These are phyloP conservation scores for Solanum sejunctum DNA, from an alignment of 257 asterid genomes.

Conservation along the genomic window DNA sequence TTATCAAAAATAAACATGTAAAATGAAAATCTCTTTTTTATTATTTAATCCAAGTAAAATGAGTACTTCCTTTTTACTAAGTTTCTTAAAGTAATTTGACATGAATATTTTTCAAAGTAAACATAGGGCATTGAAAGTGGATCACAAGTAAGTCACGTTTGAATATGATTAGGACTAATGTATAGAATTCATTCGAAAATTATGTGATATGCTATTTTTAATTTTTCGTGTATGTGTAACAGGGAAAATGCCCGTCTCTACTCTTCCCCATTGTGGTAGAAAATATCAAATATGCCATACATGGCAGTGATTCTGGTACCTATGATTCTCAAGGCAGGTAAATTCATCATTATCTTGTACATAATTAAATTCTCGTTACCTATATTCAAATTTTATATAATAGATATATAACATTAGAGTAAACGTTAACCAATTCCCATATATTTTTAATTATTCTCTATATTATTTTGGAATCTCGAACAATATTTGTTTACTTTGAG, in stretches of 20 bases:
- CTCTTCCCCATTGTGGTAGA: conserved; percentile 61
- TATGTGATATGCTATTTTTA: background rate
- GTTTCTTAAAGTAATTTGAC: background rate
- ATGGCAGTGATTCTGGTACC: conserved; percentile 69
- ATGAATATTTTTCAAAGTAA: background rate
- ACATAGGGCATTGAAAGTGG: background rate
- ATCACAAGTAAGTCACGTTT: background rate
- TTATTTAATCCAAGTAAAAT: no score
- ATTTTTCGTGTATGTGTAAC: background rate
- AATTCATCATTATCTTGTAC: no score
- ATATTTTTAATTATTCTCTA: no score
- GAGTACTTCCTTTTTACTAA: no score
- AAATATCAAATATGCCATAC: conserved; percentile 48
- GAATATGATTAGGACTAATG: background rate
- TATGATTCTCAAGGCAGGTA: conserved; percentile 84
- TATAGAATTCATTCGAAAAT: no score
- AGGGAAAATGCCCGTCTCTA: conserved; percentile 52
- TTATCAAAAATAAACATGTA: background rate
- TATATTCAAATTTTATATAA: no score
- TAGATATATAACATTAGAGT: no score
- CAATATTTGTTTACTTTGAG: no score
- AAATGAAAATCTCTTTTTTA: no score
- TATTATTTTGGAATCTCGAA: no score
- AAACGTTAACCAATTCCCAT: no score
- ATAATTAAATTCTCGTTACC: no score